Evolutionary conservation across 306 rosid genomes (phyloP).

Genomic region (Sindora glabra): DNA sequence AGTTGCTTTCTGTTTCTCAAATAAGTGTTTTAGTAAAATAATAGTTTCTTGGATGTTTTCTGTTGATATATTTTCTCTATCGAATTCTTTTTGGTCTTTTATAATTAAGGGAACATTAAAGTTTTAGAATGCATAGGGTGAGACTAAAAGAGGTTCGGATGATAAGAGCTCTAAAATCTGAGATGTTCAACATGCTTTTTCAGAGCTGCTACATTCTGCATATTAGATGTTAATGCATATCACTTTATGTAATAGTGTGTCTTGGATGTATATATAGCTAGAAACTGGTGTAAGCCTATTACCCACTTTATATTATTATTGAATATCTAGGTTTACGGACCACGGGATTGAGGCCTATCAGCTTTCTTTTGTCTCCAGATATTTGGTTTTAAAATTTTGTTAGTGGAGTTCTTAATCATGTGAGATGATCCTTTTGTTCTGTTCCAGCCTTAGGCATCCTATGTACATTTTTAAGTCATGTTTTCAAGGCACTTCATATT

Average conservation of each 20-base stretch:
- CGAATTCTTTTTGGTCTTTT: neutral
- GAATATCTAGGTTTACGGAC: neutral
- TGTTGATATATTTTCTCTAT: neutral
- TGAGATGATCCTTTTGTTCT: neutral
- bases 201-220: too few relatives aligned
- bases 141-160: neutral
- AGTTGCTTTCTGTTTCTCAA: neutral
- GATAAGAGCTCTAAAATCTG: neutral
- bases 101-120: neutral
- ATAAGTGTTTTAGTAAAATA: neutral
- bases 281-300: neutral
- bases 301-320: neutral
- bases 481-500: neutral
- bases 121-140: neutral
- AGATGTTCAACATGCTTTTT: neutral
- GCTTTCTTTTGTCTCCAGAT: neutral
- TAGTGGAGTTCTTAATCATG: neutral
- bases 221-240: too few relatives aligned
- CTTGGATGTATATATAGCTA: neutral
- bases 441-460: neutral
- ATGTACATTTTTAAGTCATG: neutral
- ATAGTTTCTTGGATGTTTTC: neutral
- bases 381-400: neutral
- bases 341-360: neutral
- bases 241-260: neutral